Conservation (phyloP, 139 green algal genomes). For the Gonium pectorale region DNA sequence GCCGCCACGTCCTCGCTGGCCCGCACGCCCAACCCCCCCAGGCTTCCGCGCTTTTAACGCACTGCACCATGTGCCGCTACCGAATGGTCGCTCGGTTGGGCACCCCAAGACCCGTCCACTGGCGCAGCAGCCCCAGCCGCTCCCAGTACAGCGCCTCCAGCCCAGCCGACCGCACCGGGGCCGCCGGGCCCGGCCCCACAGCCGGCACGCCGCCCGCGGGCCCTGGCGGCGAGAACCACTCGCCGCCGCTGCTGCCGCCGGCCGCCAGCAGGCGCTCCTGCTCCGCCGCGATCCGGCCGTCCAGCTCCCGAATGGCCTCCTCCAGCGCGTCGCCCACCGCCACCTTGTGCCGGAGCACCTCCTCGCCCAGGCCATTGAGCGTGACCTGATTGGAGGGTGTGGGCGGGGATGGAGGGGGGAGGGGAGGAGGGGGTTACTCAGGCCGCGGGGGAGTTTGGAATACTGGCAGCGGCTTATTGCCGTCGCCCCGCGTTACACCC, state of each 20-base stretch:
- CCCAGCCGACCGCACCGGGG: not conserved
- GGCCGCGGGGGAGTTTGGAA: not conserved
- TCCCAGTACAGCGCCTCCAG: slow-evolving; percentile 44
- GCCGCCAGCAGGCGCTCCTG: not conserved
- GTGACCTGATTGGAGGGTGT: not conserved
- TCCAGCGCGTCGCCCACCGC: slow-evolving; percentile 36
- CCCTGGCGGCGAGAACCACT: slow-evolving; percentile 17
- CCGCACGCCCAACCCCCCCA: too few relatives aligned
- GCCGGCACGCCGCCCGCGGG: slow-evolving; percentile 29
- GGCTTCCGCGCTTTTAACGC: too few relatives aligned
- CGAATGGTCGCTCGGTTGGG: slow-evolving; percentile 30
- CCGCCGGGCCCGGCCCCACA: not conserved
- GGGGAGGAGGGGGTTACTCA: not conserved
- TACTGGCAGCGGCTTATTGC: not conserved
- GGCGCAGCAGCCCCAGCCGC: slow-evolving; percentile 10
- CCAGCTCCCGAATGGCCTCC: not conserved
- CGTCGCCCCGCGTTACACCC: not conserved
- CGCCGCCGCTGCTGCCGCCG: not conserved
- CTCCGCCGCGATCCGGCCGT: slow-evolving; percentile 13
- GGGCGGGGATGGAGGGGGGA: not conserved
- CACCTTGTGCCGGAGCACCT: slow-evolving; percentile 24
- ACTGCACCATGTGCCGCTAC: too few relatives aligned
- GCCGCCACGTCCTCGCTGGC: too few relatives aligned
- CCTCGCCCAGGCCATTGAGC: slow-evolving; percentile 23
- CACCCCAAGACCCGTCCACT: slow-evolving; percentile 39